A percentile compares a stretch with the other conserved stretches of the same genome.
Conservation (phyloP, 306 rosid genomes). For the Carpinus fangiana region DNA sequence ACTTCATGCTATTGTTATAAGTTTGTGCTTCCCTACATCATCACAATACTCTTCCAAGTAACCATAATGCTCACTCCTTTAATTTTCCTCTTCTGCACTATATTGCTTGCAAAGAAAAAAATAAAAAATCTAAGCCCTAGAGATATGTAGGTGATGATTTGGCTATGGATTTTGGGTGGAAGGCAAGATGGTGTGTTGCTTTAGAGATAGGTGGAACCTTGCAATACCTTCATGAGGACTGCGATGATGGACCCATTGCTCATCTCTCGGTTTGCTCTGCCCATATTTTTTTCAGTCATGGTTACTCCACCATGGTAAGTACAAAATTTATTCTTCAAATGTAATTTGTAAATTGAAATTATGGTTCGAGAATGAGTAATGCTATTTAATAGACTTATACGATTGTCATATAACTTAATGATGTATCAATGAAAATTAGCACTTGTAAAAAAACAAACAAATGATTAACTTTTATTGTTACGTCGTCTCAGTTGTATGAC, state of each 20-base stretch:
- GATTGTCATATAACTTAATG: too few relatives aligned
- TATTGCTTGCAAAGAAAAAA: too few relatives aligned
- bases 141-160: constrained; percentile 22
- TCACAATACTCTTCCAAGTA: not conserved
- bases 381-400: too few relatives aligned
- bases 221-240: constrained; percentile 40
- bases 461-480: too few relatives aligned
- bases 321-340: not conserved
- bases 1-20: not conserved
- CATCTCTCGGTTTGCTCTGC: constrained; percentile 17
- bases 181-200: constrained; percentile 31
- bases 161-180: constrained; percentile 32
- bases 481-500: too few relatives aligned
- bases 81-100: too few relatives aligned
- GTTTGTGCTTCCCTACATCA: not conserved
- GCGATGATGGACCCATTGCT: constrained; percentile 28
- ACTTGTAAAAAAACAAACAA: too few relatives aligned
- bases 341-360: not conserved
- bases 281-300: constrained; percentile 12
- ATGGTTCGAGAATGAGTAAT: not conserved
- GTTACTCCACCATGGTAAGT: constrained; percentile 31
- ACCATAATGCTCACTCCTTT: not conserved
- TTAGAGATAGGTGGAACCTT: constrained; percentile 30
- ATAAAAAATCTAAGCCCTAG: too few relatives aligned
- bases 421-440: too few relatives aligned